Conservation (phyloP, 768 basidiomycete species). For the Mycena olivaceomarginata region DNA sequence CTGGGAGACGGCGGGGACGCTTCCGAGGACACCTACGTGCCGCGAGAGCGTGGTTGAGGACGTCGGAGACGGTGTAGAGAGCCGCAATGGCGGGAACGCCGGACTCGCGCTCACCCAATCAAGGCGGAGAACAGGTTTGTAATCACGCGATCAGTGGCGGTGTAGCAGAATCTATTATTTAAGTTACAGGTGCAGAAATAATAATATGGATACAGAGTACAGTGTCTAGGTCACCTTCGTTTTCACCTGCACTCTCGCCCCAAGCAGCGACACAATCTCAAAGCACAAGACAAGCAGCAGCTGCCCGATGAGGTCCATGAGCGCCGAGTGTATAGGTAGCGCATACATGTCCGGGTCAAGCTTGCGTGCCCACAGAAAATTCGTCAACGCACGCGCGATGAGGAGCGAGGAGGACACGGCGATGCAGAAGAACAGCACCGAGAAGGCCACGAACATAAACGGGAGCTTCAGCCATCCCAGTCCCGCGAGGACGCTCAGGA, state of each 20-base stretch:
- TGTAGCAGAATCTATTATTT: neutral
- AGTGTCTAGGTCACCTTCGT: neutral
- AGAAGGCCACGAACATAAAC: constrained; percentile 79
- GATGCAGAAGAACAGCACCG: constrained; percentile 82
- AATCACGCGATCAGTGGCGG: constrained; percentile 27
- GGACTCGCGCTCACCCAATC: constrained; percentile 37
- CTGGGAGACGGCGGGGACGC: constrained; percentile 7
- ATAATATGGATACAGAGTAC: constrained; percentile 2
- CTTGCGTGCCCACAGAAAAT: constrained; percentile 85
- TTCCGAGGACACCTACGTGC: neutral
- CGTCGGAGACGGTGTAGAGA: constrained; percentile 9
- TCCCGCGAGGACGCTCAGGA: constrained; percentile 77
- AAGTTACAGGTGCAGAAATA: constrained; percentile 17
- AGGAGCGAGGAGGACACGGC: constrained; percentile 83
- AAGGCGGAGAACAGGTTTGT: constrained; percentile 34
- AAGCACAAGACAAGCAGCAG: constrained; percentile 87
- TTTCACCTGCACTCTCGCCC: constrained; percentile 53
- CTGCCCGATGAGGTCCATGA: constrained; percentile 92
- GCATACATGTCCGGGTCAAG: constrained; percentile 96
- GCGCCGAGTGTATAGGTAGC: constrained; percentile 92
- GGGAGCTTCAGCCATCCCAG: constrained; percentile 90
- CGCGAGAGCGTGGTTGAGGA: neutral
- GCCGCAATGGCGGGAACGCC: constrained; percentile 8
- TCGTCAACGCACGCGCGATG: constrained; percentile 80
- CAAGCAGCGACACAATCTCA: constrained; percentile 73